Evolutionary conservation across 1,139 yeast genomes (phyloP), one percentile per base, ranked within the genome.

Genomic region (Yamadazyma pseudoaaseri): DNA sequence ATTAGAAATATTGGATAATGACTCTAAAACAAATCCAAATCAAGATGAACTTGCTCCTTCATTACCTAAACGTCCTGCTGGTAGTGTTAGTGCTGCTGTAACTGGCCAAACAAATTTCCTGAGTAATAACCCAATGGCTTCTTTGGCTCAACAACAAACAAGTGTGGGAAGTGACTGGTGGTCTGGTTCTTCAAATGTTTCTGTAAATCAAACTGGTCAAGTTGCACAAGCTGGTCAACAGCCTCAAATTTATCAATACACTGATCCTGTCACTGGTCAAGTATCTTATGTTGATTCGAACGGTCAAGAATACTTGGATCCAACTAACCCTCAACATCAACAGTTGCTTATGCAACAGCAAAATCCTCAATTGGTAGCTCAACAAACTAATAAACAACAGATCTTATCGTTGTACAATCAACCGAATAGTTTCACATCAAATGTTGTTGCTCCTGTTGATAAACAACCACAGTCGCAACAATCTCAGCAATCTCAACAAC

Each of bases 251-350:
- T 79, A 73, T 45, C 85, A 79, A 48, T 79, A 76, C 48, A 68
- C 81, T 7, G 85, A 79, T 45, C 84, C 84, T 5, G 54, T 67
- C 10, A 77, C 83, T 0, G 85, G 85, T 15, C 70, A 70, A 36
- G 55, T 78, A n/a, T 73, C 74, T 29, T 76, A 79, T 44, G 66
- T 79, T 29, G 86, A 79, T 48, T 56, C 70, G 3, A 73, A 70
- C 39, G 81, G 82, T 2, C 81, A 77, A 49, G 79, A 76, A 48
- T 76, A 76, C 43, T 56, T 76, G 44, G 81, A 76, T 49, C 78
- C 80, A 11, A 62, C 48, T 35, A 79, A 75, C 38, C 74, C 75
- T 3, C 70, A 65, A 38, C 80, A 73, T 44, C 81, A 76, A 45
- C 74, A 71, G 42, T 59, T 67, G 44, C 58, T 73, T 37, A 54